Evolutionary conservation across 495 filamentous ascomycete genomes (phyloP).

Genomic region (Penicillium pancosmium): DNA sequence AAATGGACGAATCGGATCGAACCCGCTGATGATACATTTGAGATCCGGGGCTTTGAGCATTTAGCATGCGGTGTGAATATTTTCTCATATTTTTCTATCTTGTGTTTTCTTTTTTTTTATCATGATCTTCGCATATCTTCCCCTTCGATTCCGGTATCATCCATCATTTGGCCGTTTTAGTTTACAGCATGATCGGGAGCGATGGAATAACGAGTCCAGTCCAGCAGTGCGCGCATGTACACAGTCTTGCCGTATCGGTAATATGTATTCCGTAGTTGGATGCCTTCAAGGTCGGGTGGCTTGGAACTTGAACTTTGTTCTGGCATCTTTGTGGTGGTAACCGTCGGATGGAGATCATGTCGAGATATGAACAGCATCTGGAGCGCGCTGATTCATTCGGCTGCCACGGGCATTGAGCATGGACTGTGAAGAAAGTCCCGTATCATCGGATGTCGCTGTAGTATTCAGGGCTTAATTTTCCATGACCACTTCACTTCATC

Average conservation of each 20-base stretch:
- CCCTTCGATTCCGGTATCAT: neutral
- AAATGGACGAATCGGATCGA: constrained; percentile 20
- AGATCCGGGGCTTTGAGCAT: constrained; percentile 39
- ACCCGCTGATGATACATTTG: constrained; percentile 31
- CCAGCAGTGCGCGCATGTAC: neutral
- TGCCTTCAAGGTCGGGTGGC: neutral
- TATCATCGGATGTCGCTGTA: too few relatives aligned
- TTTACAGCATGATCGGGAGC: constrained; percentile 2
- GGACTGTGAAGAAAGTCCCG: too few relatives aligned
- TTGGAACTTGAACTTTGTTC: neutral
- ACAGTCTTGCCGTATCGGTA: neutral
- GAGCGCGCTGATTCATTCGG: too few relatives aligned
- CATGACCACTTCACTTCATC: too few relatives aligned
- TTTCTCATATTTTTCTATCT: constrained; percentile 37
- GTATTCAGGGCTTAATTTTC: too few relatives aligned
- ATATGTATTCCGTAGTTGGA: neutral
- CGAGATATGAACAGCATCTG: too few relatives aligned
- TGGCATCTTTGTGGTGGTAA: neutral
- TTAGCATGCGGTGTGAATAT: constrained; percentile 50
- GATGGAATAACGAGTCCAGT: constrained; percentile 2
- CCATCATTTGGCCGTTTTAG: constrained; percentile 1
- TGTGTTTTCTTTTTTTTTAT: constrained; percentile 10
- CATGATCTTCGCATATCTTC: constrained; percentile 1
- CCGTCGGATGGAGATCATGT: too few relatives aligned
- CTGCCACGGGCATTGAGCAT: too few relatives aligned